Evolutionary conservation across 208 protist genomes (phyloP).

Genomic region (Angomonas ambiguus): DNA sequence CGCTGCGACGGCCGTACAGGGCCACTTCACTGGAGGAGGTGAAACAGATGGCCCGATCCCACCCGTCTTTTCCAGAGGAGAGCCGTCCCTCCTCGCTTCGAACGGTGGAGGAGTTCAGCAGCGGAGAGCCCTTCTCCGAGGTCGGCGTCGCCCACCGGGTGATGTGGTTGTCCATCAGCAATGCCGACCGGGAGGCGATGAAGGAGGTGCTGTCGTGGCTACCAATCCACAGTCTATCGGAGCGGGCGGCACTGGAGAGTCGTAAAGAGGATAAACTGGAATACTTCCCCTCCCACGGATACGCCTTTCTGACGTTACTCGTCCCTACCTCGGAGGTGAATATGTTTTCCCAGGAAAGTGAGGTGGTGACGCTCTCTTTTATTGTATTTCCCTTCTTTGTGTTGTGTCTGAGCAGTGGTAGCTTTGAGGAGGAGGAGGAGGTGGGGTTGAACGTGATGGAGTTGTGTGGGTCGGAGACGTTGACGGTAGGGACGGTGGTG

Average conservation of each 20-base stretch:
- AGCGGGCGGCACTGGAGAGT: slow-evolving; percentile 14
- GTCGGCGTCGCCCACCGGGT: neutral
- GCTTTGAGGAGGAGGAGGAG: slow-evolving; percentile 34
- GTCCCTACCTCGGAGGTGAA: slow-evolving; percentile 12
- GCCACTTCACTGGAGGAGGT: neutral
- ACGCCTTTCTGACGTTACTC: slow-evolving; percentile 33
- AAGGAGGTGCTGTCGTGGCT: slow-evolving; percentile 32
- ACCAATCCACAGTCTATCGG: slow-evolving; percentile 38
- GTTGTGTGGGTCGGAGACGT: neutral
- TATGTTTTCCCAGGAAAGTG: neutral
- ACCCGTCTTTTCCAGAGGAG: neutral
- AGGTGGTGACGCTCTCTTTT: slow-evolving; percentile 4
- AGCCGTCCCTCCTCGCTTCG: neutral
- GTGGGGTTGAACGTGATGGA: slow-evolving; percentile 8
- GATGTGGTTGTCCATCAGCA: slow-evolving; percentile 37
- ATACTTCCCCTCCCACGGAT: slow-evolving; percentile 55
- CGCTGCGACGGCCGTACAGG: neutral
- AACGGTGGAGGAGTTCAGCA: neutral
- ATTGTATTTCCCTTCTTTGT: slow-evolving; percentile 10
- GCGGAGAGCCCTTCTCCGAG: neutral
- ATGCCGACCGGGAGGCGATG: slow-evolving; percentile 15
- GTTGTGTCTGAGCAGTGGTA: slow-evolving; percentile 22
- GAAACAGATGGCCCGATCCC: neutral
- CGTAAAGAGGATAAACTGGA: slow-evolving; percentile 29
- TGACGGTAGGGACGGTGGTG: slow-evolving; percentile 41